Evolutionary conservation across 1,284 basidiomycete genomes (phyloP), one percentile per base, ranked within the genome.

Genomic region (Fomitopsis schrenkii): DNA sequence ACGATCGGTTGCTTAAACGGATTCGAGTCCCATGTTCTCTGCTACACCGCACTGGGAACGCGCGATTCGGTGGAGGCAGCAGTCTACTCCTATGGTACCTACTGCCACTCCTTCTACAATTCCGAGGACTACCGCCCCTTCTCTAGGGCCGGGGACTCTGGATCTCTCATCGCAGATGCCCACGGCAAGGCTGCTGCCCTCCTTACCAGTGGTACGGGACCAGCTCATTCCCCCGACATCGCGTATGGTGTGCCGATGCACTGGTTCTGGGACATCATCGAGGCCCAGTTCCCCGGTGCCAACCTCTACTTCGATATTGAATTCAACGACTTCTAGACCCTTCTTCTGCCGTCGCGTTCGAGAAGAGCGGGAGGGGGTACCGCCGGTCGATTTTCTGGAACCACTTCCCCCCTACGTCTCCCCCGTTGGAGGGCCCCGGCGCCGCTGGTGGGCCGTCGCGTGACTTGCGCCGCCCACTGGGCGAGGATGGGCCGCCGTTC

Each of bases 371-470:
- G 3, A 98, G 76, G 17, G 99, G 80, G 74, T 98, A 99, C 62
- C 95, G 84, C 75, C 99, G 95, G 75, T 99, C 97, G 52, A 99
- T 79, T 36, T 90, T 83, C 67, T 95, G 95, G 86, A 99, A 99
- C 96, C 97, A 98, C 74, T 95, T 93, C 15, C 87, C 85, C 50
- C 90, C 89, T 60, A 87, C 86, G 6, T 72, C 66, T 14, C 56
- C 63, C 30, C 66, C 66, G 53, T 28, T 50, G 8, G 67, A 55
- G 28, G 58, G 64, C 3, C 64, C 68, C 30, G 61, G n/a, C n/a
- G n/a, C 69, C 1, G 62, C 65, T 17, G 58, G 55, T 3, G 15
- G 40, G 67, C 60, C 61, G 55, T 68, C 67, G 59, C 64, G 60
- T 48, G 61, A 65, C 59, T 65, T 63, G 54, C 63, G 60, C 41